phyloP scores from a whole-genome alignment of 2,329 filamentous ascomycete species.

The Penicillium sp. region DNA sequence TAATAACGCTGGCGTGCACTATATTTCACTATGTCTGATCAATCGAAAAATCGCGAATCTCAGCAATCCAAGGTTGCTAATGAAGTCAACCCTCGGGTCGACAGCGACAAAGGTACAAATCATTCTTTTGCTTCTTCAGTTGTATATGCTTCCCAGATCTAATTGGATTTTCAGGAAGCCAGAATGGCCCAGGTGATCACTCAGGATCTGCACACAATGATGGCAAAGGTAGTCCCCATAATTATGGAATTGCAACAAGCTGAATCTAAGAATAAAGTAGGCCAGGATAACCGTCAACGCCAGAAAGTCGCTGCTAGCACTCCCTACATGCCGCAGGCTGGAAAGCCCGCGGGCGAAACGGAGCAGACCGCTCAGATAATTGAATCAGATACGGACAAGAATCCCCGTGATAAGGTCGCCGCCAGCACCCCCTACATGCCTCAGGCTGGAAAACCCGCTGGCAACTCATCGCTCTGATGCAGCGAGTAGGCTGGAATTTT shows the following conservation, averaged over 20 bases:
- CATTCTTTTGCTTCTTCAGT: too few relatives aligned
- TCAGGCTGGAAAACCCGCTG: background rate
- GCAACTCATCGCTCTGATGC: background rate
- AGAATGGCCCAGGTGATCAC: too few relatives aligned
- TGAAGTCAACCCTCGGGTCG: too few relatives aligned
- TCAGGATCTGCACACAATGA: too few relatives aligned
- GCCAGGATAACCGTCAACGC: background rate
- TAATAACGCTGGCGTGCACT: background rate
- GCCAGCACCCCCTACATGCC: background rate
- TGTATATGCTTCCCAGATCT: too few relatives aligned
- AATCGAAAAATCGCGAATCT: background rate
- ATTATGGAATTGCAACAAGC: background rate
- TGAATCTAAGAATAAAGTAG: background rate
- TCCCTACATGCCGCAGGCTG: background rate
- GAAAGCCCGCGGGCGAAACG: background rate
- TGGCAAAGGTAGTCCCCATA: background rate
- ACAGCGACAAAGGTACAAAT: background rate
- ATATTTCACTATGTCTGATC: background rate
- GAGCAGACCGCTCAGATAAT: background rate
- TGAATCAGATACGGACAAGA: background rate
- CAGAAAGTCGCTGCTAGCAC: background rate
- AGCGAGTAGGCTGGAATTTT: background rate
- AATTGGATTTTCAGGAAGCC: too few relatives aligned
- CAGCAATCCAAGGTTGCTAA: background rate
- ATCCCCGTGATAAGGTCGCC: background rate